Evolutionary conservation across 805 yeast species (phyloP).

Genomic region (Blastobotrys robertii): DNA sequence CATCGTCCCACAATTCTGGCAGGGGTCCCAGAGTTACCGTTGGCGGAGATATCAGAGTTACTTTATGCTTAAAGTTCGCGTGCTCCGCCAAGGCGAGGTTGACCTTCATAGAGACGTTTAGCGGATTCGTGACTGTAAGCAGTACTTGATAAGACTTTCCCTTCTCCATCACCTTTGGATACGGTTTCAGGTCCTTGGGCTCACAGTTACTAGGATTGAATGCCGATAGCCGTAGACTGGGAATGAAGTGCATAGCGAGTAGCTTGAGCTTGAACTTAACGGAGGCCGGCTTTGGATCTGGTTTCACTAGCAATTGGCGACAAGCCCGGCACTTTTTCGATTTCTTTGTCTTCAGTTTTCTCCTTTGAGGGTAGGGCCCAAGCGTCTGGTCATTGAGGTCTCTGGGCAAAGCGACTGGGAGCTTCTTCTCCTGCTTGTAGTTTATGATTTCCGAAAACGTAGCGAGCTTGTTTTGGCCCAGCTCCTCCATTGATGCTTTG

Average conservation of each 20-base stretch:
- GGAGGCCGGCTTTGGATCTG: conserved; percentile 20
- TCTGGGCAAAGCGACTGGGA: not conserved
- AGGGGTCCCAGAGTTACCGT: conserved; percentile 17
- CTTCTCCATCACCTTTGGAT: not conserved
- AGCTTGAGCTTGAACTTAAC: conserved; percentile 14
- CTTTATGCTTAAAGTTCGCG: conserved; percentile 8
- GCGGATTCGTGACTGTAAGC: conserved; percentile 19
- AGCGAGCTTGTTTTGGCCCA: not conserved
- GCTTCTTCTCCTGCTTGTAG: conserved; percentile 2
- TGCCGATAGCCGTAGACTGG: conserved; percentile 6
- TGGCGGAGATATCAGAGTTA: conserved; percentile 11
- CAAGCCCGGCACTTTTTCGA: conserved; percentile 26
- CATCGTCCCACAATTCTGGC: conserved; percentile 17
- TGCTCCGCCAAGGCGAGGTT: conserved; percentile 10
- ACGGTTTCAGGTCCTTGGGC: not conserved
- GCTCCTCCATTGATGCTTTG: not conserved
- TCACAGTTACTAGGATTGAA: too few species aligned
- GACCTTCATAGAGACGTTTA: conserved; percentile 8
- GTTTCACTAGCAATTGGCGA: conserved; percentile 24
- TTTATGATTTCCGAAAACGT: not conserved
- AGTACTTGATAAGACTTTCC: conserved; percentile 4
- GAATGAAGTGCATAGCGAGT: conserved; percentile 22
- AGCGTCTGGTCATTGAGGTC: conserved; percentile 4
- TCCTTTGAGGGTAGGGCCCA: conserved; percentile 18
- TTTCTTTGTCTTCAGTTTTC: conserved; percentile 21